These are phyloP conservation scores for Friedmanniomyces simplex DNA, from an alignment of 495 filamentous ascomycete genomes.

Conservation along the genomic window DNA sequence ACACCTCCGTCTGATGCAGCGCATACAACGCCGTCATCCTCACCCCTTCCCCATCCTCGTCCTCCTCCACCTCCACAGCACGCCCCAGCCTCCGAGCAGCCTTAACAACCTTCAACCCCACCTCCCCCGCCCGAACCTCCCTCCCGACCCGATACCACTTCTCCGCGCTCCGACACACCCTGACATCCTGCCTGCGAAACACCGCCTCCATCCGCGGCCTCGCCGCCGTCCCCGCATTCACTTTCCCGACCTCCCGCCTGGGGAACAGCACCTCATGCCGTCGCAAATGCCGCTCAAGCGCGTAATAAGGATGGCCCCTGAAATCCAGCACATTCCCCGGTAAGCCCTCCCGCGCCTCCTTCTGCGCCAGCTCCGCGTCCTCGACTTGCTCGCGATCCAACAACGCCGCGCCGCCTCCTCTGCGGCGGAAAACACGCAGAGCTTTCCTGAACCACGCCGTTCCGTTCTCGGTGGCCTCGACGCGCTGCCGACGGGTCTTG, in stretches of 20 bases:
- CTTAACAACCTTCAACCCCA: constrained; percentile 58
- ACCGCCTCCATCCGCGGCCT: constrained; percentile 53
- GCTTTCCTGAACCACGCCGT: constrained; percentile 61
- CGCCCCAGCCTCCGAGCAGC: constrained; percentile 35
- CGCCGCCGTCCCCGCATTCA: constrained; percentile 54
- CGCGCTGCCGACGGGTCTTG: constrained; percentile 66
- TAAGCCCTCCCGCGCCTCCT: constrained; percentile 71
- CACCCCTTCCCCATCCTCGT: constrained; percentile 23
- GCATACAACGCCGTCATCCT: constrained; percentile 53
- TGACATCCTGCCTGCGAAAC: constrained; percentile 72
- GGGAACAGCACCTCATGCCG: constrained; percentile 69
- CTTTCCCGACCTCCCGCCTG: constrained; percentile 61
- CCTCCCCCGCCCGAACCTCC: constrained; percentile 60
- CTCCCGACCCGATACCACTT: constrained; percentile 83
- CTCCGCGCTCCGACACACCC: constrained; percentile 60
- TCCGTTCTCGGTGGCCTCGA: constrained; percentile 59
- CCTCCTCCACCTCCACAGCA: constrained; percentile 14
- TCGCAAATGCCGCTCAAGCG: constrained; percentile 77
- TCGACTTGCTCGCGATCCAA: constrained; percentile 72
- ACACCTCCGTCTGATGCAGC: constrained; percentile 62
- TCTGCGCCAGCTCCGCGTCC: constrained; percentile 57
- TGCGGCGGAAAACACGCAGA: constrained; percentile 49
- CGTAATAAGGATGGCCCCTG: constrained; percentile 85
- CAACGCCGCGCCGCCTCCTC: constrained; percentile 17
- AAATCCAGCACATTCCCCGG: constrained; percentile 83